Percentiles rank a stretch among this genome's conserved stretches.
phyloP scores from a whole-genome alignment of 257 asterid genomes.

The Fraxinus quadrangulata region DNA sequence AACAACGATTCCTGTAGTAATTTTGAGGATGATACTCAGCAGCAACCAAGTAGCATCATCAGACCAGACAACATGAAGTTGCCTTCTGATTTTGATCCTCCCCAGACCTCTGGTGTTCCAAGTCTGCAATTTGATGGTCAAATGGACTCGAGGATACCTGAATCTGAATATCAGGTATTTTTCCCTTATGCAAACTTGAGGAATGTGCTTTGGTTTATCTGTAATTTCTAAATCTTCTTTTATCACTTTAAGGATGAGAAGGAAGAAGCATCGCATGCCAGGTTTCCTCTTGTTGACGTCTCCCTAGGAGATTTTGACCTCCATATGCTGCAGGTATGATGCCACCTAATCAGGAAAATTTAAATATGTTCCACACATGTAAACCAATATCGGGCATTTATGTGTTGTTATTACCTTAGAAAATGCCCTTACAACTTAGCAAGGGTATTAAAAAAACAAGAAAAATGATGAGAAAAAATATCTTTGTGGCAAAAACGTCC shows the following conservation, averaged over 20 bases:
- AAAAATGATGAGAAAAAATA: neutral
- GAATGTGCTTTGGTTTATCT: conserved; percentile 4
- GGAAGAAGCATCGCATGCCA: conserved; percentile 52
- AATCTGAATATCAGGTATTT: conserved; percentile 59
- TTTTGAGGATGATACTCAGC: conserved; percentile 43
- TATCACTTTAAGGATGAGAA: conserved; percentile 51
- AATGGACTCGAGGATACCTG: conserved; percentile 44
- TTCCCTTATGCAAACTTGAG: conserved; percentile 14
- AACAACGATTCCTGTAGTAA: conserved; percentile 40
- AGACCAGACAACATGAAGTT: conserved; percentile 48
- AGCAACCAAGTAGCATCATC: conserved; percentile 38
- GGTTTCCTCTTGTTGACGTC: conserved; percentile 56
- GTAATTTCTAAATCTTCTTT: conserved; percentile 18
- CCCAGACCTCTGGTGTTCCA: conserved; percentile 48
- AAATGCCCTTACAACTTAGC: neutral
- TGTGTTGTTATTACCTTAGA: neutral
- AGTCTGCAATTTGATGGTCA: conserved; percentile 45
- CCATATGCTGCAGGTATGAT: conserved; percentile 67
- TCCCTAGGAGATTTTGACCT: conserved; percentile 63
- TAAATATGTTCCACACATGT: neutral
- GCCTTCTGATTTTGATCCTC: conserved; percentile 55
- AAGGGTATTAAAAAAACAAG: neutral
- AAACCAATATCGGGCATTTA: neutral
- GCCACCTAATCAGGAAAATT: conserved; percentile 19
- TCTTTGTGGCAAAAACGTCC: neutral